These are phyloP conservation scores for Pistacia atlantica DNA, from an alignment of 345 rosid species.

Conservation along the genomic window DNA sequence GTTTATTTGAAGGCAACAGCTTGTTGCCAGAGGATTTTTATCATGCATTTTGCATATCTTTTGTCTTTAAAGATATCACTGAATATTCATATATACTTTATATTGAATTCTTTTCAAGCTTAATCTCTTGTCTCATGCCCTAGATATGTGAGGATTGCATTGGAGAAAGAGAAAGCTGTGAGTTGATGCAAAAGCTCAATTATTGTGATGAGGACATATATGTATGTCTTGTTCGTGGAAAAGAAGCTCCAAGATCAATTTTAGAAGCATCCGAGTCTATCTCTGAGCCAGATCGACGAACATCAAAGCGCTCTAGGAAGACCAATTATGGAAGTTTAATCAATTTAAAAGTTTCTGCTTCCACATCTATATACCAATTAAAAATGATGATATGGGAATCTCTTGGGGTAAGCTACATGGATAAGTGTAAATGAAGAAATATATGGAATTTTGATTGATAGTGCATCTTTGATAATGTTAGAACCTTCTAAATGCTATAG, in stretches of 20 bases:
- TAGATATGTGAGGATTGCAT: slow-evolving; percentile 90
- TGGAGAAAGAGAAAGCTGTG: slow-evolving; percentile 93
- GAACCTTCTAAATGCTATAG: not conserved
- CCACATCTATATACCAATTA: slow-evolving; percentile 83
- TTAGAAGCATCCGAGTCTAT: slow-evolving; percentile 72
- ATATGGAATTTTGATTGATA: slow-evolving; percentile 16
- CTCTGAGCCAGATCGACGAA: slow-evolving; percentile 75
- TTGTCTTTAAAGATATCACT: not conserved
- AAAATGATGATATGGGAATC: slow-evolving; percentile 99
- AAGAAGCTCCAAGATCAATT: slow-evolving; percentile 92
- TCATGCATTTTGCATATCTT: too few relatives aligned
- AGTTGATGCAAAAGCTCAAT: slow-evolving; percentile 83
- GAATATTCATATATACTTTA: not conserved
- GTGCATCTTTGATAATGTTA: not conserved
- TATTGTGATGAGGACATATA: slow-evolving; percentile 73
- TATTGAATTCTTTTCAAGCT: not conserved
- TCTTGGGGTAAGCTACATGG: slow-evolving; percentile 74
- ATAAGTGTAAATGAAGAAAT: not conserved
- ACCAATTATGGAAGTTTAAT: slow-evolving; percentile 70
- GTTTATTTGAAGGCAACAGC: too few relatives aligned
- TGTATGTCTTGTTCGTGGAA: slow-evolving; percentile 79
- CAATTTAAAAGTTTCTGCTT: slow-evolving; percentile 84
- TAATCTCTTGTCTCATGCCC: slow-evolving; percentile 15
- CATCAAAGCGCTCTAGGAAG: slow-evolving; percentile 86
- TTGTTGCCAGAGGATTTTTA: too few relatives aligned